Conservation (phyloP, 805 yeast species). For the Saccharomycopsis sp. region DNA sequence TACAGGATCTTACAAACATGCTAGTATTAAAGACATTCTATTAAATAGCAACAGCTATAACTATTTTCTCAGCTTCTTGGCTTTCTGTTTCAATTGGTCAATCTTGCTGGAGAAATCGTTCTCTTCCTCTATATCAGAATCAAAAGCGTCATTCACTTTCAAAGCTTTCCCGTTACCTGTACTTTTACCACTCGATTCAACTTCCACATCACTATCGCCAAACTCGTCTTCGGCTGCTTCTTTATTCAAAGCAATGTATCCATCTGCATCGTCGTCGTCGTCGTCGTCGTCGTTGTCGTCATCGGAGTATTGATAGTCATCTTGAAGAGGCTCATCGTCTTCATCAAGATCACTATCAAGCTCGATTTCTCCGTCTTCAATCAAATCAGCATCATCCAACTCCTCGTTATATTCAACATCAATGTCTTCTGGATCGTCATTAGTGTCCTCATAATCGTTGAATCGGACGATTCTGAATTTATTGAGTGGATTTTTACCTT, state of each 20-base stretch:
- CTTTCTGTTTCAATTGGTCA: slow-evolving; percentile 3
- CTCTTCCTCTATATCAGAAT: slow-evolving; percentile 23
- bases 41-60: too few relatives aligned
- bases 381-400: slow-evolving; percentile 40
- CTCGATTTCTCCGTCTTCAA: slow-evolving; percentile 45
- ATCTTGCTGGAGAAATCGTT: slow-evolving; percentile 8
- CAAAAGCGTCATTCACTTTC: slow-evolving; percentile 7
- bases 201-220: slow-evolving; percentile 35
- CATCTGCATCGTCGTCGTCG: slow-evolving; percentile 18
- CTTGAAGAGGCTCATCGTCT: slow-evolving; percentile 28
- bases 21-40: too few relatives aligned
- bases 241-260: slow-evolving; percentile 18
- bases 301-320: slow-evolving; percentile 31
- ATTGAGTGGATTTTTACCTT: slow-evolving; percentile 32
- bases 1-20: too few relatives aligned
- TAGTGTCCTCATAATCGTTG: slow-evolving; percentile 28
- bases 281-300: slow-evolving; percentile 30
- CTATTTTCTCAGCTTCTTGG: background rate
- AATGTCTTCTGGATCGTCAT: slow-evolving; percentile 29
- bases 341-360: slow-evolving; percentile 29
- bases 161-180: background rate
- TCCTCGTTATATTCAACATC: slow-evolving; percentile 71
- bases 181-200: slow-evolving; percentile 24
- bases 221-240: slow-evolving; percentile 28
- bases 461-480: slow-evolving; percentile 24